Conservation (phyloP, 1,139 yeast species). For the Protomyces lactucae-debilis region DNA sequence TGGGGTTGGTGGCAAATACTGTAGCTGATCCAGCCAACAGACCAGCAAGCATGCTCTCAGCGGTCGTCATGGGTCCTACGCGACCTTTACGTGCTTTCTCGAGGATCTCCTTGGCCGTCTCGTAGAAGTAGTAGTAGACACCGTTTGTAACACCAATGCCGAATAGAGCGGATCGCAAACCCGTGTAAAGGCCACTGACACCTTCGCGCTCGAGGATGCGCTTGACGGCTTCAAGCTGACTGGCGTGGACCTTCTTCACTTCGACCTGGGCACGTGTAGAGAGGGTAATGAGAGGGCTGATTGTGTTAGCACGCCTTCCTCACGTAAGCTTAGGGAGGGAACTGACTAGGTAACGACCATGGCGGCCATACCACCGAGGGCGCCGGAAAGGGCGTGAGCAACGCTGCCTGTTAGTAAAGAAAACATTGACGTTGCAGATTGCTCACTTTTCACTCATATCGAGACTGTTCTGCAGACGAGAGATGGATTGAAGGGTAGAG, state of each 20-base stretch:
- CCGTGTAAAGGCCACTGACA: slow-evolving; percentile 68
- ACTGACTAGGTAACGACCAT: slow-evolving; percentile 48
- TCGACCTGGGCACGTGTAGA: slow-evolving; percentile 35
- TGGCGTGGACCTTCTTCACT: slow-evolving; percentile 30
- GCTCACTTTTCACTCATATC: background rate
- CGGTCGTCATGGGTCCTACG: slow-evolving; percentile 44
- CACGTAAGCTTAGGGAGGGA: background rate
- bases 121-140: slow-evolving; percentile 86
- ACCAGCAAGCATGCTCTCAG: slow-evolving; percentile 73
- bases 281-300: slow-evolving; percentile 55
- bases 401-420: slow-evolving; percentile 38
- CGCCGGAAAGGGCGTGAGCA: slow-evolving; percentile 89
- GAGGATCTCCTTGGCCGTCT: slow-evolving; percentile 57
- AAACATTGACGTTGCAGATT: too few species aligned
- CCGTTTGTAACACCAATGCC: slow-evolving; percentile 85
- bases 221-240: slow-evolving; percentile 41
- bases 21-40: slow-evolving; percentile 86
- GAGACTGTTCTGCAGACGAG: background rate
- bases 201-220: slow-evolving; percentile 60
- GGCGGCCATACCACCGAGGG: slow-evolving; percentile 85
- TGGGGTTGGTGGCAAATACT: slow-evolving; percentile 81
- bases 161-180: slow-evolving; percentile 78
- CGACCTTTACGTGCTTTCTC: slow-evolving; percentile 40
- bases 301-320: slow-evolving; percentile 47
- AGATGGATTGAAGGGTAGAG: too few species aligned